These are phyloP conservation scores for Zygotorulaspora chibaensis DNA, from an alignment of 805 yeast species.

Conservation along the genomic window DNA sequence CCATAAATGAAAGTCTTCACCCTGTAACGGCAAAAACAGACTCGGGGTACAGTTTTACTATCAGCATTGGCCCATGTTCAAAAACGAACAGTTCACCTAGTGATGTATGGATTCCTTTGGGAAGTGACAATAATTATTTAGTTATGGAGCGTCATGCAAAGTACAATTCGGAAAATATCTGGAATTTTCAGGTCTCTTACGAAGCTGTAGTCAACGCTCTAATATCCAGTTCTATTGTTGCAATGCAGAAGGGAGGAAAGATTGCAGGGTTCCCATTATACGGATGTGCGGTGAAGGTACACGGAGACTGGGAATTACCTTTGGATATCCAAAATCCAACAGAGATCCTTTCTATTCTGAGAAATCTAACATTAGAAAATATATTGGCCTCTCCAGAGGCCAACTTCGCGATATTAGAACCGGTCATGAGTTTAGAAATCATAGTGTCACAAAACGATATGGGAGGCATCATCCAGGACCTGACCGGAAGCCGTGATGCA, in stretches of 20 bases:
- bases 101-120: conserved; percentile 28
- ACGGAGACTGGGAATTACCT: conserved; percentile 48
- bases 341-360: conserved; percentile 43
- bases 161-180: conserved; percentile 35
- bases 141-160: conserved; percentile 28
- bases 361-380: conserved; percentile 42
- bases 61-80: conserved; percentile 36
- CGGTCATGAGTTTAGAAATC: conserved; percentile 74
- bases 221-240: conserved; percentile 54
- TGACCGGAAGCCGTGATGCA: conserved; percentile 75
- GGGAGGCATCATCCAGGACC: conserved; percentile 81
- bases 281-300: conserved; percentile 53
- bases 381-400: conserved; percentile 25
- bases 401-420: conserved; percentile 67
- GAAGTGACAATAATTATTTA: conserved; percentile 35
- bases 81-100: conserved; percentile 29
- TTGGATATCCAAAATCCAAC: conserved; percentile 41
- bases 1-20: conserved; percentile 32
- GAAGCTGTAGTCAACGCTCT: conserved; percentile 52
- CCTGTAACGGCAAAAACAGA: conserved; percentile 14
- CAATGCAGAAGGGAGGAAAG: conserved; percentile 66
- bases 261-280: conserved; percentile 46
- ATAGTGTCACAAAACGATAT: conserved; percentile 64
- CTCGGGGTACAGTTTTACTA: conserved; percentile 23
- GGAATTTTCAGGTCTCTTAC: conserved; percentile 47